These are phyloP conservation scores for Phytophthora meadii DNA, from an alignment of 352 stramenopile genomes.

Conservation along the genomic window DNA sequence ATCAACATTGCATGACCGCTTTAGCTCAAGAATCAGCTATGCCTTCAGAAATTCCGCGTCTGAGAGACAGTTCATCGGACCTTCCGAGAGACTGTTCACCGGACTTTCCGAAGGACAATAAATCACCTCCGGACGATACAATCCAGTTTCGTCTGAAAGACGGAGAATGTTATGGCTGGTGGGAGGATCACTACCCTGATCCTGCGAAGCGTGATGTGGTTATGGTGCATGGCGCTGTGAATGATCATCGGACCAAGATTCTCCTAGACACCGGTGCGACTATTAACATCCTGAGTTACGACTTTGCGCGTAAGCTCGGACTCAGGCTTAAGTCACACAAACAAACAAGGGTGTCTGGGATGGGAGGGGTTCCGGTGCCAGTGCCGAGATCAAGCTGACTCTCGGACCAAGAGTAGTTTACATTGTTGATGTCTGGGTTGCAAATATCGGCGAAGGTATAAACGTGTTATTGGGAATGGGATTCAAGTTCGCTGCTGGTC, in stretches of 20 bases:
- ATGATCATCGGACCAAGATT: constrained; percentile 6
- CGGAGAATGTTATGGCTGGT: constrained; percentile 17
- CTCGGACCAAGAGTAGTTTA: constrained; percentile 1
- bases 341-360: not conserved
- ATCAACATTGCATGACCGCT: constrained; percentile 14
- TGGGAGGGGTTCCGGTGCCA: constrained; percentile 16
- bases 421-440: too few relatives aligned
- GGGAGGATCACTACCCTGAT: constrained; percentile 4
- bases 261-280: constrained; percentile 26
- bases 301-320: constrained; percentile 30
- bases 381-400: constrained; percentile 31
- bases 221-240: constrained; percentile 20
- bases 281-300: constrained; percentile 30
- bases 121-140: not conserved
- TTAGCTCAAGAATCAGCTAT: not conserved
- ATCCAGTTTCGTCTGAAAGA: not conserved
- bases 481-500: too few relatives aligned
- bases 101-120: too few relatives aligned
- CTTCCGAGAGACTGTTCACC: not conserved
- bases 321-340: constrained; percentile 7
- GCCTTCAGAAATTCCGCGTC: too few relatives aligned
- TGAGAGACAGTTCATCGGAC: too few relatives aligned
- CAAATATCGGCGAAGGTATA: too few relatives aligned
- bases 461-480: too few relatives aligned
- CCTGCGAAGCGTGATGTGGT: not conserved